phyloP scores from a whole-genome alignment of 2,329 filamentous ascomycete species.

The Aspergillus sojae region DNA sequence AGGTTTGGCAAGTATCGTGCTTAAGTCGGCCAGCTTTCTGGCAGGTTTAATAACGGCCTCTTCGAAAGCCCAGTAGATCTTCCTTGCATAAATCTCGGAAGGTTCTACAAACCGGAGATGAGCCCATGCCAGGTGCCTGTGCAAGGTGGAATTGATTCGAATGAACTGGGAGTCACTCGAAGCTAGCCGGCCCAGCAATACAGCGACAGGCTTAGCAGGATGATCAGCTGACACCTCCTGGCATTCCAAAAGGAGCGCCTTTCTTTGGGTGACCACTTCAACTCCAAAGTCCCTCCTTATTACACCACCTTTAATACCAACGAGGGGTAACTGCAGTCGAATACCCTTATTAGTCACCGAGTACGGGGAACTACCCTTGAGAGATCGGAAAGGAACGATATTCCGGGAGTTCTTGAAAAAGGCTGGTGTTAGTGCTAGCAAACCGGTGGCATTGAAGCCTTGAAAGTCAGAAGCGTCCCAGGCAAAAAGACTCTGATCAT shows the following conservation, averaged over 20 bases:
- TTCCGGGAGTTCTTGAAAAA: not conserved
- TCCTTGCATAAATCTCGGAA: not conserved
- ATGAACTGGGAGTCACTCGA: not conserved
- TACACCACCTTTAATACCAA: not conserved
- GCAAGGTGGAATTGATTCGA: not conserved
- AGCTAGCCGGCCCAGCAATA: not conserved
- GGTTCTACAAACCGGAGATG: not conserved
- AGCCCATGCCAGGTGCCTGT: not conserved
- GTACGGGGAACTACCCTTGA: not conserved
- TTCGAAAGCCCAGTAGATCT: not conserved
- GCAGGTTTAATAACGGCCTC: not conserved
- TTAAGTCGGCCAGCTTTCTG: rapidly evolving
- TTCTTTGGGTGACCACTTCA: not conserved
- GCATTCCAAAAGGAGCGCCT: not conserved
- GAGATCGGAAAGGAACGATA: not conserved
- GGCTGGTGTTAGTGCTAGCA: not conserved
- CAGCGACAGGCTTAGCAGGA: not conserved
- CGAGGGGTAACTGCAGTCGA: not conserved
- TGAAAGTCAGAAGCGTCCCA: not conserved
- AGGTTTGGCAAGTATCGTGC: not conserved
- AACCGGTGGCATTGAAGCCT: not conserved
- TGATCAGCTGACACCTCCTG: not conserved
- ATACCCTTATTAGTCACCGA: not conserved
- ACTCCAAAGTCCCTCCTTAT: not conserved
- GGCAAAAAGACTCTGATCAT: slow-evolving; percentile 1